These are phyloP conservation scores for Camelina laxa DNA, from an alignment of 345 rosid species.

Conservation along the genomic window DNA sequence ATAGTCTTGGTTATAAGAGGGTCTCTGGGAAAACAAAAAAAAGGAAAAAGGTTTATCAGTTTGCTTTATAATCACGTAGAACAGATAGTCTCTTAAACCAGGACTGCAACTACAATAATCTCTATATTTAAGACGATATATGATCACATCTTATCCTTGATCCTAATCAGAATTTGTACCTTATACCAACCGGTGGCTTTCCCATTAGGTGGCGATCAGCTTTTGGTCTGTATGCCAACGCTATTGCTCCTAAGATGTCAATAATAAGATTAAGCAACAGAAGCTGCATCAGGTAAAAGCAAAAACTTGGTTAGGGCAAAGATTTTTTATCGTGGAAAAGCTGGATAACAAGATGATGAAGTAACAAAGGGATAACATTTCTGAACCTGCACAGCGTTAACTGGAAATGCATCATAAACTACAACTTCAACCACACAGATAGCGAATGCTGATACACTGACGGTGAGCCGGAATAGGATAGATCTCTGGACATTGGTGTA, in stretches of 20 bases:
- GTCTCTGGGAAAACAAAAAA: constrained; percentile 51
- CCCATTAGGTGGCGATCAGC: constrained; percentile 72
- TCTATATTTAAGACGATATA: not conserved
- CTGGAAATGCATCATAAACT: constrained; percentile 71
- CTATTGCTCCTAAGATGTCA: constrained; percentile 92
- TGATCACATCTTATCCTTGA: not conserved
- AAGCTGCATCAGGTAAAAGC: constrained; percentile 54
- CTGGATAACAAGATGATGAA: constrained; percentile 16
- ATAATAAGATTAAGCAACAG: constrained; percentile 82
- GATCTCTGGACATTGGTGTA: constrained; percentile 83
- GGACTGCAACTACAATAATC: too few relatives aligned
- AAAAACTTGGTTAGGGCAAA: not conserved
- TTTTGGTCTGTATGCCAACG: constrained; percentile 83
- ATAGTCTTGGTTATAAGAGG: constrained; percentile 82
- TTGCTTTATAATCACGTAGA: not conserved
- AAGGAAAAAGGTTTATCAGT: not conserved
- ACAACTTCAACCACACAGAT: constrained; percentile 77
- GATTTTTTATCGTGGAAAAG: not conserved
- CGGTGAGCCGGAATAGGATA: constrained; percentile 83
- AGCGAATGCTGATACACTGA: constrained; percentile 71
- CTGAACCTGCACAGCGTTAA: constrained; percentile 73
- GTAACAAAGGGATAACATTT: constrained; percentile 30
- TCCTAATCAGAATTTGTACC: constrained; percentile 46
- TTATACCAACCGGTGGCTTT: constrained; percentile 79
- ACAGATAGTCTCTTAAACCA: not conserved